Base-by-base conservation (phyloP, 1,284 basidiomycete species). In the Cerioporus squamosus region DNA sequence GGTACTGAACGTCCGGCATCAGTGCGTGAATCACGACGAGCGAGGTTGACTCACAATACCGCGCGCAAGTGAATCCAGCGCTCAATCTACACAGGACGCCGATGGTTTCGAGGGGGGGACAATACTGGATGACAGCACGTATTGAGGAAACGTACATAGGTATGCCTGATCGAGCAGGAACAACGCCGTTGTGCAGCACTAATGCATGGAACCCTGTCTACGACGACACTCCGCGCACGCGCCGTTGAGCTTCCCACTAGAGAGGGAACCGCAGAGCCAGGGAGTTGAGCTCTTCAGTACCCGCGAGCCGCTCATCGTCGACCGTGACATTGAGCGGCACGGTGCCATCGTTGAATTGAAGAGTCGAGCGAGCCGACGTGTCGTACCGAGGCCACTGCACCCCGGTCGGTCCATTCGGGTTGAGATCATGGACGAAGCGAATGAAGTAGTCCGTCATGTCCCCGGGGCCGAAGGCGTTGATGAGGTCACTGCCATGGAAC, bases 211-310 rank as follows among this genome's bases (percentile, higher is more conserved):
- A n/a, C n/a, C n/a, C n/a, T n/a, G n/a, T n/a, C n/a, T n/a, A n/a
- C n/a, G n/a, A n/a, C n/a, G n/a, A n/a, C n/a, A n/a, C n/a, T n/a
- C n/a, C n/a, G n/a, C n/a, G n/a, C 33, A 12, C 15, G 33, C 12
- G 15, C 33, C 10, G 12, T 15, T 9, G 5, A 36, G 10, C 12
- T 12, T 1, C 33, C 10, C 5, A 36, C 33, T 33, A 57, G 22
- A 57, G n/a, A 4, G 55, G 55, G 50, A 42, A 52, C 15, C 45
- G 9, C 7, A 57, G 39, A 14, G 49, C 31, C 10, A 81, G 55
- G 7, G 75, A 67, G 6, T 64, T 79, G 54, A 83, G 43, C 49
- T 71, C 75, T 0, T 71, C 62, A 61, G 84, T 80, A 7, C 48
- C 70, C 3, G 70, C 70, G 39, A 53, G 49, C 7, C 75, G 61